Conservation (phyloP, 352 stramenopile species). For the Elongisporangium prolatum region DNA sequence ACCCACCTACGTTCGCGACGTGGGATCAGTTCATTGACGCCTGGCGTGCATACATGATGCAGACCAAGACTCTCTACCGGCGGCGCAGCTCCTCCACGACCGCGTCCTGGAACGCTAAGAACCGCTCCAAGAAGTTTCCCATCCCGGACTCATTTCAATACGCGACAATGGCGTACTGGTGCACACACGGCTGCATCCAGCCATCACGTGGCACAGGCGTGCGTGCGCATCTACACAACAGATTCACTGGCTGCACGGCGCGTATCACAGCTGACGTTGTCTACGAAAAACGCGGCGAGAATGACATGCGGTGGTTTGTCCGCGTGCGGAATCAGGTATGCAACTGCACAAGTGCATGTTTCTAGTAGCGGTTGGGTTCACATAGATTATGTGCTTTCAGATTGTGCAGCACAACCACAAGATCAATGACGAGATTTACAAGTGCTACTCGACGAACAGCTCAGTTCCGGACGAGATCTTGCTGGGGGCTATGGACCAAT, state of each 20-base stretch:
- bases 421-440: slow-evolving; percentile 75
- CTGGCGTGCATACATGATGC: slow-evolving; percentile 62
- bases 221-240: slow-evolving; percentile 71
- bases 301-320: slow-evolving; percentile 55
- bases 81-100: slow-evolving; percentile 70
- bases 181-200: slow-evolving; percentile 79
- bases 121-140: slow-evolving; percentile 64
- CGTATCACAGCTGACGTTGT: slow-evolving; percentile 73
- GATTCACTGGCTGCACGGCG: slow-evolving; percentile 72
- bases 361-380: not conserved
- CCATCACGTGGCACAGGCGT: slow-evolving; percentile 64
- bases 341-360: no score
- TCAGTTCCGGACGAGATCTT: slow-evolving; percentile 68
- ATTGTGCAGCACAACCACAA: slow-evolving; percentile 75
- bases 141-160: slow-evolving; percentile 75
- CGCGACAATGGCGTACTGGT: slow-evolving; percentile 84
- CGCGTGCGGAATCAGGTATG: slow-evolving; percentile 70
- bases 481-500: slow-evolving; percentile 23
- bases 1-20: slow-evolving; percentile 45
- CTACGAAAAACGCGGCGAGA: slow-evolving; percentile 46
- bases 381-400: slow-evolving; percentile 12
- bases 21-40: slow-evolving; percentile 68
- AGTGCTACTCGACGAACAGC: slow-evolving; percentile 79
- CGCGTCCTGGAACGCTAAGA: slow-evolving; percentile 69
- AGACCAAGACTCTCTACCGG: slow-evolving; percentile 74